Evolutionary conservation across 2,329 filamentous ascomycete species (phyloP), one percentile per base, ranked within the genome.

Genomic region (Fusarium agapanthi): DNA sequence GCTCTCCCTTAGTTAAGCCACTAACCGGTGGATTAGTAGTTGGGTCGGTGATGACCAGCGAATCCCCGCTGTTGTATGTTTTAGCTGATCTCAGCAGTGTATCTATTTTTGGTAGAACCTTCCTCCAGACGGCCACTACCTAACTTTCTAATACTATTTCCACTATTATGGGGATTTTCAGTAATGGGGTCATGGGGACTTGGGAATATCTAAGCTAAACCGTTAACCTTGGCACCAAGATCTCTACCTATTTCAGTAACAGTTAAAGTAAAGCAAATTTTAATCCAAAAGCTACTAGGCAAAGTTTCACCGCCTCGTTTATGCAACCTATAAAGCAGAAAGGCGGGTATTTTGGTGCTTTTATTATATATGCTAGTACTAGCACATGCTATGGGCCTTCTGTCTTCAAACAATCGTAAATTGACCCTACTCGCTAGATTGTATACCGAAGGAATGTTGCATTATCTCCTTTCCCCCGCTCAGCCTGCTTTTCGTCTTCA

Each of bases 371-470:
- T n/a, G n/a, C n/a, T n/a, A n/a, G n/a, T n/a, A n/a, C n/a, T n/a
- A n/a, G n/a, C n/a, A n/a, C n/a, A n/a, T n/a, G n/a, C n/a, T 34
- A 35, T 16, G 6, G 38, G 18, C 26, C 44, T 5, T 28, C 9
- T 45, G 18, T 22, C 26, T 5, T 13, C n/a, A 7, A 6, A 22
- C 15, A 5, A 15, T 6, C 28, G 18, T 15, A 6, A 30, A 47
- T 16, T 16, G 10, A 16, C 2, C 44, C 14, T 22, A 1, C 20
- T 28, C 6, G 1, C 26, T 47, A 47, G 5, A 48, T 48, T 4
- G 43, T 63, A 6, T 63, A 63, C 8, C 60, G 43, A n/a, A 63
- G 60, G 24, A 63, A 60, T 5, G 14, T 63, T 8, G 60, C 60
- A 24, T 48, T 24, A 4, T 63, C 60, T 0, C 60, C 60, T 11